phyloP scores from a whole-genome alignment of 2,329 filamentous ascomycete genomes.

The Mycogone perniciosa region DNA sequence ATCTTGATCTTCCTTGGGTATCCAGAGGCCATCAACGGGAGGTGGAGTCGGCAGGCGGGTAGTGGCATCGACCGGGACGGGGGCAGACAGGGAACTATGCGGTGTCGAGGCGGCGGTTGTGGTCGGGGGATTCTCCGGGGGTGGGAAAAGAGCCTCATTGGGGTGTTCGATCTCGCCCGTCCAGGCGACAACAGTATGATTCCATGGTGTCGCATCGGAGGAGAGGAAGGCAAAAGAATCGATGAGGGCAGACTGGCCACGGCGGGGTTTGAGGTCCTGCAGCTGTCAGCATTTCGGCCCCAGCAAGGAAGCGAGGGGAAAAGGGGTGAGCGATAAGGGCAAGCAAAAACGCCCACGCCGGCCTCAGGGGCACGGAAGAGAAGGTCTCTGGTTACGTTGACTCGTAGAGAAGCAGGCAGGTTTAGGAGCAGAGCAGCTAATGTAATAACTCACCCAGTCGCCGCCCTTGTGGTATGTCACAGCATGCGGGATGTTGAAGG shows the following conservation, averaged over 20 bases:
- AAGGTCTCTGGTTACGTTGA: neutral
- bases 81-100: slow-evolving; percentile 70
- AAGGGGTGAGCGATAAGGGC: neutral
- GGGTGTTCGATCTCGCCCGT: slow-evolving; percentile 73
- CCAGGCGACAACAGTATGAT: slow-evolving; percentile 90
- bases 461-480: slow-evolving; percentile 51
- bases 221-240: slow-evolving; percentile 86
- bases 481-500: slow-evolving; percentile 57
- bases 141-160: slow-evolving; percentile 35
- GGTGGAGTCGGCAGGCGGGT: slow-evolving; percentile 50
- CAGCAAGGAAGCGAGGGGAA: neutral
- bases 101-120: slow-evolving; percentile 44
- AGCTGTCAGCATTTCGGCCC: neutral
- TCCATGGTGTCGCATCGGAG: slow-evolving; percentile 78
- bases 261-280: slow-evolving; percentile 70
- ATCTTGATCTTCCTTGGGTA: slow-evolving; percentile 63
- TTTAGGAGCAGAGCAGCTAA: neutral
- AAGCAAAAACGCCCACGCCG: neutral
- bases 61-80: slow-evolving; percentile 64
- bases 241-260: slow-evolving; percentile 85
- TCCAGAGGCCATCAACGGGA: slow-evolving; percentile 60
- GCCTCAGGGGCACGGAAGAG: neutral
- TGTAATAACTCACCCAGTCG: slow-evolving; percentile 49
- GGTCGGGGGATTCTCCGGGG: slow-evolving; percentile 40
- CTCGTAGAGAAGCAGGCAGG: neutral